Base-by-base conservation (phyloP, 2,329 filamentous ascomycete genomes). In the Microdochium bolleyi region DNA sequence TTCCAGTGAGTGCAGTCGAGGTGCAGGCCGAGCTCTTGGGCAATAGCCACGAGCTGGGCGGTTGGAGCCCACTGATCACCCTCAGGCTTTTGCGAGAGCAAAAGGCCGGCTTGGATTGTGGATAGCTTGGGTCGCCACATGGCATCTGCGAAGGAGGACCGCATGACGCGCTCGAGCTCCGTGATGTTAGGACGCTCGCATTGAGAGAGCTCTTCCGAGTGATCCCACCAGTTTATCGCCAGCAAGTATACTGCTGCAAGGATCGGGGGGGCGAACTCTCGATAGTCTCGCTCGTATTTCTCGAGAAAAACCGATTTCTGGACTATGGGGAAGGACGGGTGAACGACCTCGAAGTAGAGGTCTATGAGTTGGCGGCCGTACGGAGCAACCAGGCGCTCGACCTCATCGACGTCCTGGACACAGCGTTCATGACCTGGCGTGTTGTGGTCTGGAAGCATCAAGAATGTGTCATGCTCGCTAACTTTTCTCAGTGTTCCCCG, bases 1-100 rank as follows among this genome's bases (percentile, higher is more conserved):
- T 89, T 89, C 92, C 92, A 96, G 51, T 77, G 76, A 4, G 86
- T 83, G 71, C 90, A 95, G 69, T 96, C 90, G 41, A 95, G 82
- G 66, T 96, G 91, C 38, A 96, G 74, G 49, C 92, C 92, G 2
- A 96, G 78, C 67, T 96, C 90, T 67, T 96, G 91, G 1, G 83
- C 87, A 44, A 94, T 84, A 22, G 91, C 91, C 9, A 96, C 89
- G 21, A 96, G 73, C 65, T 96, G 91, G 3, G 89, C 89, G 1
- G 91, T 96, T 54, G 92, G 75, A 1, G 88, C 87, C 83, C 91
- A 92, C 51, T 91, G 87, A 61, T 89, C 87, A 11, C 86, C 84
- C 59, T 89, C 86, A 7, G 87, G 85, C 27, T 86, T 78, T 63
- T 92, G 88, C 13, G 89, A 82, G 14, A 92, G 72, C 14, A 92